Evolutionary conservation across 495 filamentous ascomycete species (phyloP).

Genomic region (Penicillium herquei): DNA sequence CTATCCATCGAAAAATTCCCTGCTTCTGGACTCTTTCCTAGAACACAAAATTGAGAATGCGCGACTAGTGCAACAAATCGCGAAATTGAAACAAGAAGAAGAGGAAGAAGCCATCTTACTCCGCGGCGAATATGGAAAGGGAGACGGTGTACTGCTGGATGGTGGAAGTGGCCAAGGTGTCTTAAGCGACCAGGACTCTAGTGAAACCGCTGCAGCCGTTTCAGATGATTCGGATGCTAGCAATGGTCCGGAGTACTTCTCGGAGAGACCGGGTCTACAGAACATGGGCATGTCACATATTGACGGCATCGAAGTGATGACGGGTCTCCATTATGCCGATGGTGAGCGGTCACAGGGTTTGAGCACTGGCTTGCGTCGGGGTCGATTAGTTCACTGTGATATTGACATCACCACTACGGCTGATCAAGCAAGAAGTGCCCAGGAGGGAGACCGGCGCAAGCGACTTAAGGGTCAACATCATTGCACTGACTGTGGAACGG

Average conservation of each 20-base stretch:
- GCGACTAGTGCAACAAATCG: conserved; percentile 76
- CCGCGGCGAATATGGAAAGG: conserved; percentile 9
- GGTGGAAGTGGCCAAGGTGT: conserved; percentile 6
- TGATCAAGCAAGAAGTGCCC: conserved; percentile 42
- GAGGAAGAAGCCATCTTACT: conserved; percentile 63
- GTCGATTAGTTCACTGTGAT: conserved; percentile 79
- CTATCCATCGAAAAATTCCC: conserved; percentile 84
- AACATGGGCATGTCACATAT: conserved; percentile 74
- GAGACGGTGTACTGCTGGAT: neutral
- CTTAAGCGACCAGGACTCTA: conserved; percentile 33
- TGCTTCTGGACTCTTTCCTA: conserved; percentile 85
- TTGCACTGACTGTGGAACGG: conserved; percentile 91
- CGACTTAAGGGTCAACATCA: conserved; percentile 96
- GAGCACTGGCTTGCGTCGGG: conserved; percentile 77
- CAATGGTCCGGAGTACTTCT: conserved; percentile 68
- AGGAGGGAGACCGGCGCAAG: conserved; percentile 78
- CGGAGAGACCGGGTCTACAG: conserved; percentile 65
- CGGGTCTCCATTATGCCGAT: conserved; percentile 81
- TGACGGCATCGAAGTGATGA: conserved; percentile 91
- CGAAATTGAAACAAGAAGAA: conserved; percentile 82
- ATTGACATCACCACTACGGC: conserved; percentile 84
- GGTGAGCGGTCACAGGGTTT: conserved; percentile 88
- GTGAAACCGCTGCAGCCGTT: conserved; percentile 55
- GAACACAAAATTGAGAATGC: conserved; percentile 99
- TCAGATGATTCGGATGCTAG: conserved; percentile 72